Evolutionary conservation across 805 yeast species (phyloP).

Genomic region (Osmozyma mogii): DNA sequence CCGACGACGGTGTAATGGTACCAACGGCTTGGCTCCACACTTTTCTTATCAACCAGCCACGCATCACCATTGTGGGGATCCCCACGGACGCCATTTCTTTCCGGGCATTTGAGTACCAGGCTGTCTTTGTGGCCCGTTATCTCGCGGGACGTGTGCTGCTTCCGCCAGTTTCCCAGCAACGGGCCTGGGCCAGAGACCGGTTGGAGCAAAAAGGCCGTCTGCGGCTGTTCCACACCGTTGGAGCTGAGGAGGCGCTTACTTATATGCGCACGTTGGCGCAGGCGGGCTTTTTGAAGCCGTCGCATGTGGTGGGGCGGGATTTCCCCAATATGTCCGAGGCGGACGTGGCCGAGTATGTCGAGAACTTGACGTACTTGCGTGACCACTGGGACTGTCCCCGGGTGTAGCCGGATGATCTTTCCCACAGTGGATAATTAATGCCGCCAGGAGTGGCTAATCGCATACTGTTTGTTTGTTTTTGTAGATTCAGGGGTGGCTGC

Average conservation of each 20-base stretch:
- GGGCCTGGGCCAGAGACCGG: slow-evolving; percentile 30
- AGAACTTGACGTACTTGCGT: too few relatives aligned
- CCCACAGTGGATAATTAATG: too few relatives aligned
- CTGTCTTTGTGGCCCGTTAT: slow-evolving; percentile 54
- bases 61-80: slow-evolving; percentile 54
- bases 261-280: slow-evolving; percentile 16
- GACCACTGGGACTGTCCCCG: too few relatives aligned
- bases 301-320: slow-evolving; percentile 4
- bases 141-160: slow-evolving; percentile 47
- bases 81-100: slow-evolving; percentile 59
- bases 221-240: slow-evolving; percentile 39
- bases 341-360: slow-evolving; percentile 7
- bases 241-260: slow-evolving; percentile 20
- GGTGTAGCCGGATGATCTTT: too few relatives aligned
- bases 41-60: slow-evolving; percentile 51
- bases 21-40: slow-evolving; percentile 53
- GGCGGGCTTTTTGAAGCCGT: slow-evolving; percentile 10
- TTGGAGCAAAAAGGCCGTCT: slow-evolving; percentile 33
- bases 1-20: slow-evolving; percentile 28
- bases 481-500: too few relatives aligned
- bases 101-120: slow-evolving; percentile 55
- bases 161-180: slow-evolving; percentile 44
- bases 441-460: too few relatives aligned
- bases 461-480: too few relatives aligned
- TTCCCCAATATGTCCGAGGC: slow-evolving; percentile 8